Evolutionary conservation across 1,139 yeast genomes (phyloP).

Genomic region (Yamadazyma sp.): DNA sequence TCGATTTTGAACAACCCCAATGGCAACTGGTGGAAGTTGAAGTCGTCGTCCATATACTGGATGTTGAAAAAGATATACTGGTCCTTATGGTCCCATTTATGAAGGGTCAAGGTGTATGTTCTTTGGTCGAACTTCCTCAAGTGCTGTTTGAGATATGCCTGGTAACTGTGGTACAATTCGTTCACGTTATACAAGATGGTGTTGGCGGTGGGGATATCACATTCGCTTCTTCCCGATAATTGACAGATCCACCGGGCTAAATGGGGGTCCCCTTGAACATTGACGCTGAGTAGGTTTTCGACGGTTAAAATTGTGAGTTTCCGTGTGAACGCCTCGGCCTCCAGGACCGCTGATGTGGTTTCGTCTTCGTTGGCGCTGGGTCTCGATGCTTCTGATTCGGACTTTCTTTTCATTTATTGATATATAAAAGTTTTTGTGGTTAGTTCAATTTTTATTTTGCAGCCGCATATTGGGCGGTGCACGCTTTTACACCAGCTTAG

Average conservation of each 20-base stretch:
- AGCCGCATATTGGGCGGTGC: conserved; percentile 1
- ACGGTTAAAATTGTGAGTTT: conserved; percentile 17
- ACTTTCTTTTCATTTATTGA: conserved; percentile 4
- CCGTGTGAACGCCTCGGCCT: conserved; percentile 1
- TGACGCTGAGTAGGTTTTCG: conserved; percentile 24
- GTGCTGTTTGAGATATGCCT: conserved; percentile 19
- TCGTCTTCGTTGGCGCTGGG: not conserved
- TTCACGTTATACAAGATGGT: conserved; percentile 19
- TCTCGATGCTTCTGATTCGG: conserved; percentile 1
- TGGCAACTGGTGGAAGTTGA: conserved; percentile 20
- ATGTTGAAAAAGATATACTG: conserved; percentile 21
- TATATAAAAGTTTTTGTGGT: not conserved
- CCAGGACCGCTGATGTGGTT: not conserved
- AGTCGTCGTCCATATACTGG: conserved; percentile 20
- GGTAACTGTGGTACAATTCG: conserved; percentile 21
- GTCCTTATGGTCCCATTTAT: conserved; percentile 21
- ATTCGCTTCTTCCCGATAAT: conserved; percentile 6
- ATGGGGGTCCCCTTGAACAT: conserved; percentile 17
- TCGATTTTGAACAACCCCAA: conserved; percentile 20
- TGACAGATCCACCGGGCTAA: conserved; percentile 15
- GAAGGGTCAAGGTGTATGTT: conserved; percentile 21
- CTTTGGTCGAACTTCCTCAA: conserved; percentile 14
- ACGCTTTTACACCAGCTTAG: conserved; percentile 17
- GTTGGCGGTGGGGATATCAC: conserved; percentile 18
- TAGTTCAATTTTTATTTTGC: not conserved